These are phyloP conservation scores for Linum tenue DNA, from an alignment of 345 rosid genomes.

Conservation along the genomic window DNA sequence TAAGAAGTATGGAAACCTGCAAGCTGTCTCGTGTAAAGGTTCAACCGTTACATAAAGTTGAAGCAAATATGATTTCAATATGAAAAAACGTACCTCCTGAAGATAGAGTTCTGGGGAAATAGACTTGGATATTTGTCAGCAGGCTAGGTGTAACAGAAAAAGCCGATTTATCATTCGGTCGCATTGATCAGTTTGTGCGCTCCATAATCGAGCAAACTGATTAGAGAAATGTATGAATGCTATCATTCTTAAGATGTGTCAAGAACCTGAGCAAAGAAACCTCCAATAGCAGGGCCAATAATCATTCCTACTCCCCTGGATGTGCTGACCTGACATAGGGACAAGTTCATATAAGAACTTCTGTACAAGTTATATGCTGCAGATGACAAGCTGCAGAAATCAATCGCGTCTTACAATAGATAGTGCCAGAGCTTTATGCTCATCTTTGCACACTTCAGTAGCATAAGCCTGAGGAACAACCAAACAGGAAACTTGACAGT, in stretches of 20 bases:
- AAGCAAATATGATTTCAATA: background rate
- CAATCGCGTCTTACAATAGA: constrained; percentile 12
- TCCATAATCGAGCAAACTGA: no score
- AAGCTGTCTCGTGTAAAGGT: background rate
- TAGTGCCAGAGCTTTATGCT: constrained; percentile 13
- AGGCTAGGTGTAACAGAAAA: constrained; percentile 19
- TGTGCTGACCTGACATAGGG: constrained; percentile 12
- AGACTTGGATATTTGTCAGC: constrained; percentile 28
- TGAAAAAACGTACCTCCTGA: constrained; percentile 22
- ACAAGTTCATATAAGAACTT: background rate
- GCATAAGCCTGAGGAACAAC: constrained; percentile 19
- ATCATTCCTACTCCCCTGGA: constrained; percentile 20
- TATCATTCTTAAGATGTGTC: no score
- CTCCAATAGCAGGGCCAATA: constrained; percentile 24
- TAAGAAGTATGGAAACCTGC: constrained; percentile 38
- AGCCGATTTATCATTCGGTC: no score
- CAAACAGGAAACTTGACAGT: background rate
- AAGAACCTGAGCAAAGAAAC: constrained; percentile 20
- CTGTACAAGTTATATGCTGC: background rate
- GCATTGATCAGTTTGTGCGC: no score
- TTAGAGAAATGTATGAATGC: no score
- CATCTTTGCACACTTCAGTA: constrained; percentile 18
- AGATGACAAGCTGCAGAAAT: background rate
- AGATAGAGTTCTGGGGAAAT: constrained; percentile 26
- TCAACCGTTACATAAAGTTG: background rate